Evolutionary conservation across 2,329 filamentous ascomycete species (phyloP).

Genomic region (Monilinia fructicola): DNA sequence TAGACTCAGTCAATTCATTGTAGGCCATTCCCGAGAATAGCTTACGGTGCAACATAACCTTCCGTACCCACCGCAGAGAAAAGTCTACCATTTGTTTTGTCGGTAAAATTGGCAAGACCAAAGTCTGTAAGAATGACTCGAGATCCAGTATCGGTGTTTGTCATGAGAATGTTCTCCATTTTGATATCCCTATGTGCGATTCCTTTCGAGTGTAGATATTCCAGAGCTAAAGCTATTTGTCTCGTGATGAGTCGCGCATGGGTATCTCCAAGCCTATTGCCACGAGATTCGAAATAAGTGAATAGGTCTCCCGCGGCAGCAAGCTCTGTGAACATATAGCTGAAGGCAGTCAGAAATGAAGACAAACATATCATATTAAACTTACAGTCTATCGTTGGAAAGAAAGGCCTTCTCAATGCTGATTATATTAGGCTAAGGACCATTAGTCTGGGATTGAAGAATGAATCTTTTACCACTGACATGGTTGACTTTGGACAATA

Average conservation of each 20-base stretch:
- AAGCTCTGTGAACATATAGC: slow-evolving; percentile 58
- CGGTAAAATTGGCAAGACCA: slow-evolving; percentile 36
- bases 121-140: slow-evolving; percentile 41
- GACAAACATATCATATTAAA: slow-evolving; percentile 4
- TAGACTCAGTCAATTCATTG: background rate
- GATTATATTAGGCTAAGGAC: slow-evolving; percentile 53
- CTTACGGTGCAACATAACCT: slow-evolving; percentile 40
- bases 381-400: slow-evolving; percentile 50
- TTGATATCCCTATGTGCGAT: slow-evolving; percentile 41
- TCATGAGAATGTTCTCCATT: slow-evolving; percentile 40
- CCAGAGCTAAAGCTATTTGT: slow-evolving; percentile 38
- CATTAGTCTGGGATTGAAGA: slow-evolving; percentile 4
- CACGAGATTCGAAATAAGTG: slow-evolving; percentile 36
- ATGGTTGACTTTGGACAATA: slow-evolving; percentile 55
- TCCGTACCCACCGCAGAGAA: slow-evolving; percentile 38
- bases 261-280: slow-evolving; percentile 32
- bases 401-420: slow-evolving; percentile 52
- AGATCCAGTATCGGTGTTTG: slow-evolving; percentile 36
- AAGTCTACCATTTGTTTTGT: slow-evolving; percentile 32
- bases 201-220: slow-evolving; percentile 37
- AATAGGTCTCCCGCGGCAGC: slow-evolving; percentile 48
- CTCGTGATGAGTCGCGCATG: slow-evolving; percentile 37
- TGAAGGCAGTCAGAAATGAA: slow-evolving; percentile 34
- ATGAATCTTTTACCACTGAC: slow-evolving; percentile 43
- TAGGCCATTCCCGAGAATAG: background rate